phyloP scores from a whole-genome alignment of 202 grass and related monocot genomes.

The Carex arenaria region DNA sequence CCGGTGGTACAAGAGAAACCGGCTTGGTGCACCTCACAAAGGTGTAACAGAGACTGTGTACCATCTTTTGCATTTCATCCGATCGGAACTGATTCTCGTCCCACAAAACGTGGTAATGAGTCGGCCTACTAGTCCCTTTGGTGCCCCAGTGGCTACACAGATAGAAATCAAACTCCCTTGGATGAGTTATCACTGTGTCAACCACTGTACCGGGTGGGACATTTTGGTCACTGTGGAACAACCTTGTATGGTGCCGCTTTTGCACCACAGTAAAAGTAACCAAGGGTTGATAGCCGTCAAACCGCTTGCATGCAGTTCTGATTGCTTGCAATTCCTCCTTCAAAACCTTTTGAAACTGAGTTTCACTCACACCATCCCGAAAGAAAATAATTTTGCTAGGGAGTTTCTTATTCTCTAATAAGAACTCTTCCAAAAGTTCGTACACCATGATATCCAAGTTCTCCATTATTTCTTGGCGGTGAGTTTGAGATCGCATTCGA shows the following conservation, averaged over 20 bases:
- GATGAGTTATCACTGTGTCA: slow-evolving; percentile 92
- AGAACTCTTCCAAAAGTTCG: slow-evolving; percentile 80
- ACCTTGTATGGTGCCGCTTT: slow-evolving; percentile 94
- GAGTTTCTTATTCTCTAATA: slow-evolving; percentile 54
- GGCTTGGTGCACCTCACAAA: slow-evolving; percentile 86
- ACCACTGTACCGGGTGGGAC: slow-evolving; percentile 92
- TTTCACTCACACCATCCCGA: slow-evolving; percentile 90
- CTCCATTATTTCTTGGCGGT: slow-evolving; percentile 91
- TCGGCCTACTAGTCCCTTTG: slow-evolving; percentile 85
- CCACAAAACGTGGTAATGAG: slow-evolving; percentile 84
- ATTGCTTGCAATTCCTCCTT: slow-evolving; percentile 85
- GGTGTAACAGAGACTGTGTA: slow-evolving; percentile 90
- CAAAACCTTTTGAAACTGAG: slow-evolving; percentile 81
- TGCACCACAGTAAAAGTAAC: slow-evolving; percentile 90
- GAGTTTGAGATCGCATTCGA: slow-evolving; percentile 94
- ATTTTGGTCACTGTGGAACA: slow-evolving; percentile 79
- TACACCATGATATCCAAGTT: slow-evolving; percentile 60
- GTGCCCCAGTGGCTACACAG: slow-evolving; percentile 93
- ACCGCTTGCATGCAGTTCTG: slow-evolving; percentile 38
- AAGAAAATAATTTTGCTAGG: slow-evolving; percentile 88
- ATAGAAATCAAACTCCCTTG: slow-evolving; percentile 92
- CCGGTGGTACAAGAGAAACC: slow-evolving; percentile 88
- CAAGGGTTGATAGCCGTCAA: slow-evolving; percentile 54
- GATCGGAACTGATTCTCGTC: slow-evolving; percentile 82
- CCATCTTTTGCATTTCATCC: slow-evolving; percentile 85